Evolutionary conservation across 768 basidiomycete species (phyloP), one percentile per base, ranked within the genome.

Genomic region (Hygrophorus pudorinus): DNA sequence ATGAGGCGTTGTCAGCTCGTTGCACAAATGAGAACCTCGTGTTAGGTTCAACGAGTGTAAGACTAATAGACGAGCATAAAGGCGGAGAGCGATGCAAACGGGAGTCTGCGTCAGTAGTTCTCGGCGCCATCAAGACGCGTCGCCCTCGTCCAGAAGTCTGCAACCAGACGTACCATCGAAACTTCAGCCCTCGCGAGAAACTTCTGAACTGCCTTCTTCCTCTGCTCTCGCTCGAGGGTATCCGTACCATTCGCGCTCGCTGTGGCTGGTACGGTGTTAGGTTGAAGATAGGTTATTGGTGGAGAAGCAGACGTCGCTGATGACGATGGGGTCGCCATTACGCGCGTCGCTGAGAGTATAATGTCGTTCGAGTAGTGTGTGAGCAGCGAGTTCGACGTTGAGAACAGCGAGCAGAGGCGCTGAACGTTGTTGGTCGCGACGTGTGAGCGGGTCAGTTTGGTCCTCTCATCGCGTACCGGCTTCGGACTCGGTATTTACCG

Each of bases 231-330:
- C 49, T 81, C 80, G 9, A 59, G 60, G 28, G 65, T 55, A 55
- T 75, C 72, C 11, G 61, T 59, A 30, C 59, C 45, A 33, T 60
- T 44, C 38, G 66, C 52, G 47, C 59, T 48, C 31, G 63, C 62
- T 54, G 67, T 63, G 52, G 68, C 53, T 24, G 64, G 61, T 44
- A 65, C 55, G 37, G 64, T 61, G 60, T 64, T 52, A 28, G 62
- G 72, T 46, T 71, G 70, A 46, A 77, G 66, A 67, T 75, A 83
- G 58, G 73, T 62, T 59, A 79, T 69, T 51, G 80, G 79, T 18
- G 86, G 86, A 40, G 86, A 89, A 56, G 81, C 79, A 47, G 85
- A 86, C 59, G 86, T 88, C 55, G 82, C 73, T 50, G 85, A 84
- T 54, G 84, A 87, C 49, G 82, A 77, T 46, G 86, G 82, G 31